phyloP scores from a whole-genome alignment of 75 land plant genomes.

The Selaginella tamariscina region DNA sequence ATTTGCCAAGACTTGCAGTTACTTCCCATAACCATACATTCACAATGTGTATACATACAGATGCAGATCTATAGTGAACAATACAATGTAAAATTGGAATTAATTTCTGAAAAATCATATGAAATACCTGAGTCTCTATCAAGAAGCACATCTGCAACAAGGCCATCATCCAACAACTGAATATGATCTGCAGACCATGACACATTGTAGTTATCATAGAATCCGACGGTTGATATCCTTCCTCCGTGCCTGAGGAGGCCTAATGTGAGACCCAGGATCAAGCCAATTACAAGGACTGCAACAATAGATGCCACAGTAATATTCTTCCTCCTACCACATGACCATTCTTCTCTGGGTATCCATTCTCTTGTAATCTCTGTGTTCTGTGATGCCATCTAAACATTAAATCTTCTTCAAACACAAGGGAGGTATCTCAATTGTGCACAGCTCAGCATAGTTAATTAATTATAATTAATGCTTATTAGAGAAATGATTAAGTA shows the following conservation, averaged over 20 bases:
- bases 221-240: neutral
- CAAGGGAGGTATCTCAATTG: too few species aligned
- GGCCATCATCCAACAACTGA: slow-evolving; percentile 1
- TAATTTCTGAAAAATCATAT: neutral
- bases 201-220: slow-evolving; percentile 10
- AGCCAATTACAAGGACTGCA: neutral
- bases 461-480: too few species aligned
- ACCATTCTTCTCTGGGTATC: neutral
- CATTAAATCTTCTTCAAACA: too few species aligned
- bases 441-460: too few species aligned
- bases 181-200: slow-evolving; percentile 17
- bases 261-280: neutral
- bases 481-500: neutral
- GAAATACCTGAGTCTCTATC: slow-evolving; percentile 11
- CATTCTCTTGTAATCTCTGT: neutral
- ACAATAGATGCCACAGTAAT: too few species aligned
- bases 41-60: neutral
- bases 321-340: too few species aligned
- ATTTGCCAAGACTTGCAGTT: neutral
- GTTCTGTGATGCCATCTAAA: neutral
- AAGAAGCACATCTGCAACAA: slow-evolving; percentile 9
- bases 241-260: neutral
- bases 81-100: neutral
- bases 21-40: neutral
- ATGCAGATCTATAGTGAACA: neutral